Base-by-base conservation (phyloP, 192 early-diverging fungal species). In the Cladochytrium replicatum region DNA sequence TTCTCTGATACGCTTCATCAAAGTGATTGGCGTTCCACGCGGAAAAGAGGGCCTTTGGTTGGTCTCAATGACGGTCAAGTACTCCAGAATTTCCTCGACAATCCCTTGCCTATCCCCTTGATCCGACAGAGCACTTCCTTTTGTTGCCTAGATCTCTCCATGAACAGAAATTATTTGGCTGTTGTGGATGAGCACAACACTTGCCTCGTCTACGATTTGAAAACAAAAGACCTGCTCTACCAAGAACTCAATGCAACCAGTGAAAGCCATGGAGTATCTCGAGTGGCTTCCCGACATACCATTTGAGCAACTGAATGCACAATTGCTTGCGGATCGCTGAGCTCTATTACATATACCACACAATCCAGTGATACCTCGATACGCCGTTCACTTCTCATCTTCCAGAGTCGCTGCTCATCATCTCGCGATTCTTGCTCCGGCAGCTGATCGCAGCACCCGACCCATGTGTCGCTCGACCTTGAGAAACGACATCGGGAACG, bases 121-220 rank as follows among this genome's bases (percentile, higher is more conserved):
- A 57, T 80, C 11, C 62, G 69, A 31, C 67, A 64, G 23, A 27
- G 48, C 9, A 55, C 60, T 5, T 29, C 73, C 11, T 46, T 80
- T 11, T 63, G 64, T 22, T 74, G 71, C 57, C 34, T 74, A 4
- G 77, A 80, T 32, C 44, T 80, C 24, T 74, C 60, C 57, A 34
- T 66, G 45, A 31, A 40, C n/a, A 51, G 70, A 22, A 71, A 56
- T 22, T 65, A 57, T 40, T 57, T 80, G 13, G 74, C 74, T 2
- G 64, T 80, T n/a, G 72, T 80, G 1, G 77, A 80, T 43, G 73
- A 76, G 25, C 62, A 72, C 29, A 66, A 75, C 46, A 71, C 63
- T 6, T 74, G 73, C 46, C 46, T 64, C 6, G 68, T 72, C 6
- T 76, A 72, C 51, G 67, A 69, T 41, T 23, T 75, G 17, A 63